Percentiles rank a stretch among this genome's conserved stretches.
Conservation (phyloP, 2,329 filamentous ascomycete genomes). For the Magnaporthales sp. region DNA sequence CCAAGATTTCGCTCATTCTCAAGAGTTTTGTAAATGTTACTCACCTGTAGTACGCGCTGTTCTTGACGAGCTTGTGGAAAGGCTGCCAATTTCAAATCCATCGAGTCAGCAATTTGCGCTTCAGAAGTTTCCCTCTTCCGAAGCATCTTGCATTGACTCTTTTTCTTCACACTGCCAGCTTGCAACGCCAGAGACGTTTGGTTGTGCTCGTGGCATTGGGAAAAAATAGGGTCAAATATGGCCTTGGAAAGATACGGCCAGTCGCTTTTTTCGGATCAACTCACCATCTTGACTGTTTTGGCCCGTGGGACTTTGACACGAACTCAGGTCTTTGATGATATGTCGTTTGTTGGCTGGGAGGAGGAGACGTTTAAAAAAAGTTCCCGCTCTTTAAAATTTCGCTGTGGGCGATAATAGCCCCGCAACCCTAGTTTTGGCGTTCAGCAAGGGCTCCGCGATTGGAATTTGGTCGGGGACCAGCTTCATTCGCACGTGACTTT, state of each 20-base stretch:
- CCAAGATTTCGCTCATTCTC: background rate
- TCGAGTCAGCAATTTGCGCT: conserved; percentile 99
- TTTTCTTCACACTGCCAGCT: conserved; percentile 6
- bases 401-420: conserved; percentile 29
- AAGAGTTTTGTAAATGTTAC: conserved; percentile 22
- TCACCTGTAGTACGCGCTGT: conserved; percentile 97
- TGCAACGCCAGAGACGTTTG: background rate
- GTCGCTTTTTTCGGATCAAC: conserved; percentile 31
- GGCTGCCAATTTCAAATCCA: conserved; percentile 52
- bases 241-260: background rate
- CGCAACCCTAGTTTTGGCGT: conserved; percentile 20
- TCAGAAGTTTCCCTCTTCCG: conserved; percentile 71
- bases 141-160: conserved; percentile 99
- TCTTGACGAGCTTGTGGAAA: conserved; percentile 96
- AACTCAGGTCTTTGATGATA: conserved; percentile 9
- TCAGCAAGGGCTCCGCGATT: conserved; percentile 4
- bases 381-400: conserved; percentile 17
- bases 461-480: conserved; percentile 23
- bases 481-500: conserved; percentile 1
- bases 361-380: conserved; percentile 16
- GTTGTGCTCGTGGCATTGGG: background rate
- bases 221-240: background rate
- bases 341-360: background rate
- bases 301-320: conserved; percentile 27
- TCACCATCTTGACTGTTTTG: conserved; percentile 61